Evolutionary conservation across 2,329 filamentous ascomycete genomes (phyloP).

Genomic region (Phaeoacremonium minimum): DNA sequence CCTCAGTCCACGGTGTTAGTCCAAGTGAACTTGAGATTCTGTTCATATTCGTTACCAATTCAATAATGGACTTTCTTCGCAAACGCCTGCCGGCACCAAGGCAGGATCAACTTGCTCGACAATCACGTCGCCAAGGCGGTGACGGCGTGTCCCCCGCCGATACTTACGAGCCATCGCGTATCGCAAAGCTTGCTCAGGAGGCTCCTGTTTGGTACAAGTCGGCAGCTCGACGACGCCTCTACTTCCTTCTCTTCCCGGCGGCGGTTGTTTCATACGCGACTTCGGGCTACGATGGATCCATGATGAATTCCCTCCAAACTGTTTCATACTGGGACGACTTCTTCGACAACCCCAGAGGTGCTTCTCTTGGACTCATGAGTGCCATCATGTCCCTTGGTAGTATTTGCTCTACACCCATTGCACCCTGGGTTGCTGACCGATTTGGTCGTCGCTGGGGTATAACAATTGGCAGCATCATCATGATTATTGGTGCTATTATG

Average conservation of each 20-base stretch:
- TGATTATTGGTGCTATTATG: conserved; percentile 30
- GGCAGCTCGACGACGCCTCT: conserved; percentile 20
- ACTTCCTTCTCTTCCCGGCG: conserved; percentile 25
- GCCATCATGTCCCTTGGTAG: conserved; percentile 49
- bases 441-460: conserved; percentile 35
- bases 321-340: conserved; percentile 54
- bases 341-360: conserved; percentile 33
- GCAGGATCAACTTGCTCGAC: conserved; percentile 14
- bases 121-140: conserved; percentile 13
- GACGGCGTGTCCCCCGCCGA: conserved; percentile 1
- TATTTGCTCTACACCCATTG: conserved; percentile 23
- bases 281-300: conserved; percentile 40
- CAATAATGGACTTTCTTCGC: conserved; percentile 16
- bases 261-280: conserved; percentile 28
- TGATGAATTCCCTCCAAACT: conserved; percentile 55
- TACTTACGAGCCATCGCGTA: conserved; percentile 17
- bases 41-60: too few relatives aligned
- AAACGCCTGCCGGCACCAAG: conserved; percentile 18
- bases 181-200: conserved; percentile 19
- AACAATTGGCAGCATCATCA: conserved; percentile 32
- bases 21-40: too few relatives aligned
- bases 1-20: too few relatives aligned
- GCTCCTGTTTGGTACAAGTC: conserved; percentile 23
- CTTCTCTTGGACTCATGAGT: conserved; percentile 50
- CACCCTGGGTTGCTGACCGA: conserved; percentile 19